Conservation (phyloP, 805 yeast species). For the Wickerhamomyces hampshirensis region DNA sequence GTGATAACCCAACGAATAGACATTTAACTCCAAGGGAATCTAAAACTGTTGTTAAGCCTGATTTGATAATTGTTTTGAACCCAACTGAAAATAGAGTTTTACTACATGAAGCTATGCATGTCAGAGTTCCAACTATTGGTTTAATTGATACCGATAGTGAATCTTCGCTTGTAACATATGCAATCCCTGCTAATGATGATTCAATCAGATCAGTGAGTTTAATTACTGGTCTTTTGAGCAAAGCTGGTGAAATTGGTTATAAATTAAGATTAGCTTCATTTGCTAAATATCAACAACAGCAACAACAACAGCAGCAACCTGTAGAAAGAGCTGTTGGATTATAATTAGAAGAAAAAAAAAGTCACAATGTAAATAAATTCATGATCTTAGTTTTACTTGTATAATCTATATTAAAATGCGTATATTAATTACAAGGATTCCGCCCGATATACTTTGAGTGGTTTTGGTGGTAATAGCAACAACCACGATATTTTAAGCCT, state of each 20-base stretch:
- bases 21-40: constrained; percentile 44
- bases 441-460: too few species aligned
- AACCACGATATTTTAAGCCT: too few species aligned
- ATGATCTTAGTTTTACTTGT: too few species aligned
- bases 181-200: constrained; percentile 96
- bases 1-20: constrained; percentile 61
- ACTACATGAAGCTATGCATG: constrained; percentile 72
- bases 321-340: neutral
- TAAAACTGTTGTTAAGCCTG: constrained; percentile 73
- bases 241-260: constrained; percentile 80
- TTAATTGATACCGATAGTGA: constrained; percentile 92
- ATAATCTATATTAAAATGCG: too few species aligned
- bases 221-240: constrained; percentile 76
- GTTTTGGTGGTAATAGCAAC: too few species aligned
- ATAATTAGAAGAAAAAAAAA: too few species aligned
- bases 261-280: constrained; percentile 24
- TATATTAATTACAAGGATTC: too few species aligned
- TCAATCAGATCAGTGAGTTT: constrained; percentile 76
- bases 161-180: constrained; percentile 84
- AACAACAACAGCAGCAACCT: neutral
- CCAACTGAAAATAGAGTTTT: constrained; percentile 83
- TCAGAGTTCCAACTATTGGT: constrained; percentile 89
- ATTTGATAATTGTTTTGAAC: constrained; percentile 78
- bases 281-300: constrained; percentile 1
- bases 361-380: too few species aligned